These are phyloP conservation scores for Cercospora sp. DNA, from an alignment of 2,329 filamentous ascomycete genomes.

Conservation along the genomic window DNA sequence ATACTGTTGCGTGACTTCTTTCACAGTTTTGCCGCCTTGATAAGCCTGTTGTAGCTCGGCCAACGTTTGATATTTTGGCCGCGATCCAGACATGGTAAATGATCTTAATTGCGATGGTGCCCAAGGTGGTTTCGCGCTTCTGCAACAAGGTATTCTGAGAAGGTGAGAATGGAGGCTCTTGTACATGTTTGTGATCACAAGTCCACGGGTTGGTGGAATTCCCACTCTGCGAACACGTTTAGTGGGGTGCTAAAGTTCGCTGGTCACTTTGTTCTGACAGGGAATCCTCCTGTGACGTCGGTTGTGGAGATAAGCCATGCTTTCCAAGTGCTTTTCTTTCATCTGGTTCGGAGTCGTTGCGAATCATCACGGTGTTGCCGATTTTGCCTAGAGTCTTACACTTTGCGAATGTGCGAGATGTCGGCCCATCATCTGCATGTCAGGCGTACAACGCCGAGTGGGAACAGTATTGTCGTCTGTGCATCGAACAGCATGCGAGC, in stretches of 20 bases:
- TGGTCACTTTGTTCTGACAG: constrained; percentile 4
- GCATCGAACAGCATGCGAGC: neutral
- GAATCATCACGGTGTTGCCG: neutral
- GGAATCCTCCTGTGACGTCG: constrained; percentile 17
- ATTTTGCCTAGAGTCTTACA: neutral
- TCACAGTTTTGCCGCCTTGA: constrained; percentile 19
- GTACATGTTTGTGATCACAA: constrained; percentile 5
- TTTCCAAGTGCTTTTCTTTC: constrained; percentile 2
- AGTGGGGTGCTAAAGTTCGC: constrained; percentile 9
- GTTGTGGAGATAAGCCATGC: constrained; percentile 10
- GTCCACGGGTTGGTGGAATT: neutral
- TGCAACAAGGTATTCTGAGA: neutral
- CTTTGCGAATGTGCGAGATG: neutral
- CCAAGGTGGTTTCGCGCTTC: constrained; percentile 11
- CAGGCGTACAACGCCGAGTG: neutral
- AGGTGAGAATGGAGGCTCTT: neutral
- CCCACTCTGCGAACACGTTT: neutral
- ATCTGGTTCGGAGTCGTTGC: neutral
- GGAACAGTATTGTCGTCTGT: neutral
- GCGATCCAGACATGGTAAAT: constrained; percentile 9
- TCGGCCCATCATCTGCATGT: neutral
- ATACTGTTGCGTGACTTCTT: constrained; percentile 23
- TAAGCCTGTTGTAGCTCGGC: constrained; percentile 24
- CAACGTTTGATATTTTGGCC: constrained; percentile 18
- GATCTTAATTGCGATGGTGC: neutral